Evolutionary conservation across 371 early-diverging fungal genomes (phyloP), one percentile per base, ranked within the genome.

Genomic region (Syncephalis fuscata): DNA sequence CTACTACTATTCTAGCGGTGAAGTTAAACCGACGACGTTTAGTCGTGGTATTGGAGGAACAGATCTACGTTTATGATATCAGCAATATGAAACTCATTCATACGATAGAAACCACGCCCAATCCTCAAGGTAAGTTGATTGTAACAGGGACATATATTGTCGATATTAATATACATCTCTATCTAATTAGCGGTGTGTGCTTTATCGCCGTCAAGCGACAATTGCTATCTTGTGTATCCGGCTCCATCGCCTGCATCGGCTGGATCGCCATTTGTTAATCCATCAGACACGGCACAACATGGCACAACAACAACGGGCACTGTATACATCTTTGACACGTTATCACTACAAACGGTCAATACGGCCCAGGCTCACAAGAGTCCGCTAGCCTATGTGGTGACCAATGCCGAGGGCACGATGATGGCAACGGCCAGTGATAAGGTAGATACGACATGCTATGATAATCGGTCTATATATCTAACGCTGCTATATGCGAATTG

Each of bases 401-500:
- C 92, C 64, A 90, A 82, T 63, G 71, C 74, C 20, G 86, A 91
- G 27, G 96, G 97, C 15, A 86, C 86, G 0, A 60, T 90, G 62
- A 61, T 95, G n/a, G 97, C 92, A 17, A 95, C 93, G 2, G 80
- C 92, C 5, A 85, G 86, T 59, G 94, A 94, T 55, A 93, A 92
- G 82, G 88, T 76, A 62, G 45, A 39, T 43, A 25, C 9, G 21
- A 14, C 8, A n/a, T 20, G 26, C 14, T 41, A 14, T 32, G 11
- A 32, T 32, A 7, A 32, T 7, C 39, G 15, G 8, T 48, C 3
- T 46, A 38, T 15, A 7, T n/a, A 9, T 36, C 26, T 26, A 51
- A 16, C 36, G 37, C 21, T 16, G 19, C 15, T 10, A 36, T n/a
- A n/a, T n/a, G n/a, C n/a, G n/a, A n/a, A 19, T 26, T 27, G 20